Conservation (phyloP, 805 yeast species). For the Yarrowia sp. region DNA sequence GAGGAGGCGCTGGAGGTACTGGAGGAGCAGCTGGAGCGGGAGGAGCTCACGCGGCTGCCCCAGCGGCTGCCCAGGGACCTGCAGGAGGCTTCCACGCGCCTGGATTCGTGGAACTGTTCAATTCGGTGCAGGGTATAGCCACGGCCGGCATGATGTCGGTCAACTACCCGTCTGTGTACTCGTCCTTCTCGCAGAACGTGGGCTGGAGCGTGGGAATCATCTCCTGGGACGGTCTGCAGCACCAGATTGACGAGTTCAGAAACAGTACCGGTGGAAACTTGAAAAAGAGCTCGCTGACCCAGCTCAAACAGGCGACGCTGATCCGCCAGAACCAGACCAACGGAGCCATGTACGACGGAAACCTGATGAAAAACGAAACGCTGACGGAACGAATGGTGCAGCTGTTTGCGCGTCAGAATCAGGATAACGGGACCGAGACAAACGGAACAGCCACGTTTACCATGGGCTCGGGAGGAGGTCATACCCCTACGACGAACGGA, state of each 20-base stretch:
- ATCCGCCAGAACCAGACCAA: conserved; percentile 40
- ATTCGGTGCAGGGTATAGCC: conserved; percentile 49
- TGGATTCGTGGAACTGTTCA: conserved; percentile 46
- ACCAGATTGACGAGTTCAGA: conserved; percentile 47
- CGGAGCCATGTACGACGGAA: conserved; percentile 33
- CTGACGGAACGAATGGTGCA: conserved; percentile 36
- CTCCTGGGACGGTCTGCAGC: conserved; percentile 48
- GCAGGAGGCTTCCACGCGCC: conserved; percentile 44
- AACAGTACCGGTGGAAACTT: conserved; percentile 48
- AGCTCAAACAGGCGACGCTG: conserved; percentile 41
- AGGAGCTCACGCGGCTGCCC: conserved; percentile 27
- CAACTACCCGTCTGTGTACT: conserved; percentile 48
- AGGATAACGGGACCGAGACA: conserved; percentile 14
- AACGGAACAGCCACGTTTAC: conserved; percentile 36
- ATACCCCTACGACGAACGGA: conserved; percentile 39
- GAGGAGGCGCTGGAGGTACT: conserved; percentile 18
- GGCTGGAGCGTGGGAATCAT: conserved; percentile 50
- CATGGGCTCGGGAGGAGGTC: conserved; percentile 27
- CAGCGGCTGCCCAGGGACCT: conserved; percentile 33
- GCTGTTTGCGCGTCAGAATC: conserved; percentile 30
- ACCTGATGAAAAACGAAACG: conserved; percentile 5
- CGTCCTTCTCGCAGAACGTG: conserved; percentile 48
- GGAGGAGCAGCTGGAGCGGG: not conserved
- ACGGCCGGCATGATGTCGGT: conserved; percentile 49
- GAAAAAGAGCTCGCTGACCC: conserved; percentile 40